phyloP scores from a whole-genome alignment of 2,329 filamentous ascomycete species.

The Fusarium agapanthi region DNA sequence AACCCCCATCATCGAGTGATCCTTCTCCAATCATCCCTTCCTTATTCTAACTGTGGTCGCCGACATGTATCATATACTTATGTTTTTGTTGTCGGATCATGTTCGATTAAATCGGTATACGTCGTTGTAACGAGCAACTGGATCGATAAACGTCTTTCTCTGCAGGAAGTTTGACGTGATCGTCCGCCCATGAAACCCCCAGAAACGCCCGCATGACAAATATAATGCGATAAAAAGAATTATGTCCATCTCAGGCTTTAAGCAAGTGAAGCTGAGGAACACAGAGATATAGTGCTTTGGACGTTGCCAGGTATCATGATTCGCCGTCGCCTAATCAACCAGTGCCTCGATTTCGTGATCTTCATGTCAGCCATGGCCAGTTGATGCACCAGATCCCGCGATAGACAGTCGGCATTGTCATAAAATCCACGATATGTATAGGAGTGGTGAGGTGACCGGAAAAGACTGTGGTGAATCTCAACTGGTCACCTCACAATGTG shows the following conservation, averaged over 20 bases:
- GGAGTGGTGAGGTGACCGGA: not conserved
- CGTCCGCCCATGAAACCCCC: slow-evolving; percentile 3
- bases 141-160: slow-evolving; percentile 1
- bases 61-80: not conserved
- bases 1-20: not conserved
- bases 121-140: slow-evolving; percentile 12
- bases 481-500: not conserved
- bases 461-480: not conserved
- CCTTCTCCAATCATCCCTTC: not conserved
- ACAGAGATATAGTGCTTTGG: not conserved
- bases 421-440: not conserved
- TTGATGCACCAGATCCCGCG: not conserved
- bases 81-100: not conserved
- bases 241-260: slow-evolving; percentile 1
- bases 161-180: slow-evolving; percentile 3
- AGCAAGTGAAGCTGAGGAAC: slow-evolving; percentile 12
- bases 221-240: slow-evolving; percentile 18
- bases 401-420: not conserved
- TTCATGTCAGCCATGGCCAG: not conserved
- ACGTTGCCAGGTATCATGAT: not conserved
- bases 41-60: slow-evolving; percentile 8
- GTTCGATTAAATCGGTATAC: slow-evolving; percentile 11
- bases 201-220: slow-evolving; percentile 18
- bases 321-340: not conserved
- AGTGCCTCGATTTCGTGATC: not conserved